Conservation (phyloP, 2,329 filamentous ascomycete genomes). For the Ciborinia camelliae region DNA sequence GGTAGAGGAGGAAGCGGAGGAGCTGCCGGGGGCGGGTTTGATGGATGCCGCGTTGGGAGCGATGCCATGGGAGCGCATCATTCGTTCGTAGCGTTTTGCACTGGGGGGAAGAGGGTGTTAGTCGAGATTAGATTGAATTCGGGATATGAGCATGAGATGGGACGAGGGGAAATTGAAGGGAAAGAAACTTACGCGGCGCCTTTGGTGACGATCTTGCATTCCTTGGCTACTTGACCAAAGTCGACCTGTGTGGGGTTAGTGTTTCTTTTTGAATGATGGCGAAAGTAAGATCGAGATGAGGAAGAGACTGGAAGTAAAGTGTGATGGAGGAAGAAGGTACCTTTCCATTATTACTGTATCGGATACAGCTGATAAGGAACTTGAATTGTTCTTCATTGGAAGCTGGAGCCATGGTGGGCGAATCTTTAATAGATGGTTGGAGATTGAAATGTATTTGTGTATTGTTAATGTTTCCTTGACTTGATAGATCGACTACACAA, state of each 20-base stretch:
- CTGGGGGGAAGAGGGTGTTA: conserved; percentile 40
- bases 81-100: conserved; percentile 64
- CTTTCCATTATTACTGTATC: conserved; percentile 56
- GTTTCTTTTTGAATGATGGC: neutral
- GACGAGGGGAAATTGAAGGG: neutral
- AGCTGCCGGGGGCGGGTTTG: conserved; percentile 27
- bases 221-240: conserved; percentile 60
- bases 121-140: neutral
- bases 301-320: neutral
- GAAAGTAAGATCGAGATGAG: rapidly evolving
- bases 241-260: conserved; percentile 50
- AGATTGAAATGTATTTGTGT: neutral
- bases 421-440: neutral
- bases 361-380: conserved; percentile 65
- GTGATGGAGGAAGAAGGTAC: conserved; percentile 41
- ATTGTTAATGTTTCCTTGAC: neutral
- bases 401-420: conserved; percentile 47
- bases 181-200: conserved; percentile 62
- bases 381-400: conserved; percentile 57
- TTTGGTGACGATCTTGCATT: conserved; percentile 61
- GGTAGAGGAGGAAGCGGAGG: conserved; percentile 16
- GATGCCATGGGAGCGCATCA: conserved; percentile 58
- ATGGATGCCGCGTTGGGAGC: conserved; percentile 30
- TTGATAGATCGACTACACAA: neutral
- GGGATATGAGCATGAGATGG: neutral